These are phyloP conservation scores for Strombidium stylifer DNA, from an alignment of 73 alveolate species.

Conservation along the genomic window DNA sequence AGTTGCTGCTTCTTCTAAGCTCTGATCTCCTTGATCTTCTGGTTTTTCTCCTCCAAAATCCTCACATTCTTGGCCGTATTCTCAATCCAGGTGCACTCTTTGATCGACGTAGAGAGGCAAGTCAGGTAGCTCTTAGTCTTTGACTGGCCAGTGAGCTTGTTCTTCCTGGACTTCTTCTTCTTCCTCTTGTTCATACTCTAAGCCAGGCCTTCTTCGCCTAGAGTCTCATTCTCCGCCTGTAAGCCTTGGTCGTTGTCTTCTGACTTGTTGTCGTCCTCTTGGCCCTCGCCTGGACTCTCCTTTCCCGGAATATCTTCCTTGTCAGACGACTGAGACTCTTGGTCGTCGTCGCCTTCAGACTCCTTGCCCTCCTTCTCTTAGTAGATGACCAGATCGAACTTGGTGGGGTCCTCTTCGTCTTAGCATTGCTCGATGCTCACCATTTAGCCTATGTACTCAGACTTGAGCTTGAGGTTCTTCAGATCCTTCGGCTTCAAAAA, in stretches of 20 bases:
- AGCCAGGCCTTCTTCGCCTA: neutral
- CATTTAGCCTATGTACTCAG: constrained; percentile 11
- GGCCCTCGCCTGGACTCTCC: neutral
- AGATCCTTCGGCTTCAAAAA: neutral
- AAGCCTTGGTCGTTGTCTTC: neutral
- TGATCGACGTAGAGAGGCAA: constrained; percentile 25
- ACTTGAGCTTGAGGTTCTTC: constrained; percentile 12
- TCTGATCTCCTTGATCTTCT: neutral
- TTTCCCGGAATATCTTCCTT: neutral
- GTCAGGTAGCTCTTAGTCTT: neutral
- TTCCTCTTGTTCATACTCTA: constrained; percentile 2
- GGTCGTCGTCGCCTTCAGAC: neutral
- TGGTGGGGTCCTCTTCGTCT: neutral
- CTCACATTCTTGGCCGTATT: constrained; percentile 9
- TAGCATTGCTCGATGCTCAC: neutral
- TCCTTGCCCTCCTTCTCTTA: neutral
- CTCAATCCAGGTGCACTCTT: constrained; percentile 47
- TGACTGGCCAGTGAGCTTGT: neutral
- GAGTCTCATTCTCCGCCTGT: neutral
- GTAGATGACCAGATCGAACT: neutral
- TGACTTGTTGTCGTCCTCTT: neutral
- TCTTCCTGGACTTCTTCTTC: neutral
- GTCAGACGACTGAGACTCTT: neutral
- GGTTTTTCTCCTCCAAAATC: neutral
- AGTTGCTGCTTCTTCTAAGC: constrained; percentile 1